Evolutionary conservation across 768 basidiomycete species (phyloP), one percentile per base, ranked within the genome.

Genomic region (Boletus pseudopeckii): DNA sequence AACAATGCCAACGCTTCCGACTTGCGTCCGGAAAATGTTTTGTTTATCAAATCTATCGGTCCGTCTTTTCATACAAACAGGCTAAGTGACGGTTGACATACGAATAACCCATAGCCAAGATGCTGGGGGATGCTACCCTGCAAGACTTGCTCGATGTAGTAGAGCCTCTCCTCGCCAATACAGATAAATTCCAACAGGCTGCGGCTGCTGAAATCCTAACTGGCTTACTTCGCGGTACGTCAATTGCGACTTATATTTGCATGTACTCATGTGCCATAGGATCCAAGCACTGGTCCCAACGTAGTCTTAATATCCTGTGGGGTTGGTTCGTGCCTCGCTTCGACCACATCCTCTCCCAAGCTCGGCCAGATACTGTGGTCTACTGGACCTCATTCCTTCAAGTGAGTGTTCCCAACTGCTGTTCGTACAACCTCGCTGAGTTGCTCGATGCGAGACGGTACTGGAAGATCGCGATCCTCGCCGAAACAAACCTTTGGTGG

Each of bases 111-210:
- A 39, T 62, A 92, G 90, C 79, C 46, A 90, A 90, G 67, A 80
- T 84, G 64, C 84, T 83, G 53, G 82, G 80, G 51, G 74, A 74
- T 52, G 72, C 74, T 30, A 67, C 73, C 13, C 61, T 92, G 32
- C 79, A 84, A 37, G 71, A 71, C 24, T 70, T 86, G 20, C 71
- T 89, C 32, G 65, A 71, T 14, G 72, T 75, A 17, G 75, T 87
- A 34, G 89, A 93, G 38, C 73, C 80, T 13, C 64, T 90, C 28
- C 71, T 90, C 38, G 73, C 70, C 33, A 88, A 87, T 45, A 51
- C 77, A 17, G 88, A 92, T 62, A 88, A 90, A 55, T 92, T 86
- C 74, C 91, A 92, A 71, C 92, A 92, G 65, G 80, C 92, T 24
- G 90, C 90, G 28, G 85, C 85, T 24, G 85, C 83, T 48, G 87